Conservation (phyloP, 1,284 basidiomycete genomes). For the Leccinum ponderosum region DNA sequence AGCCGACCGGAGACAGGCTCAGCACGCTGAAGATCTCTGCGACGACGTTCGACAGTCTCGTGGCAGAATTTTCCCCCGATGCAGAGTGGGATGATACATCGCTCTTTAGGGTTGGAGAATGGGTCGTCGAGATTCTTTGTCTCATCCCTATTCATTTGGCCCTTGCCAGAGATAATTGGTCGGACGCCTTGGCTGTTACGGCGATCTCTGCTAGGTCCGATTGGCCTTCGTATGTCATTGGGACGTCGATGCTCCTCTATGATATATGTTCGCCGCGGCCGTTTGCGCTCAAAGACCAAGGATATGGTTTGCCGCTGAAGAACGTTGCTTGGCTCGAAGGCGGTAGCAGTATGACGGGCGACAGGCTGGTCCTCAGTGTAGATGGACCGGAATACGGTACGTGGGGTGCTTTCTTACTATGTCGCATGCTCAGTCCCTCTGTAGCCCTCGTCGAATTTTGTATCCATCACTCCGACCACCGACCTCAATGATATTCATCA, state of each 20-base stretch:
- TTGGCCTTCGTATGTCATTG: conserved; percentile 91
- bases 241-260: conserved; percentile 92
- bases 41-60: conserved; percentile 19
- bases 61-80: conserved; percentile 5
- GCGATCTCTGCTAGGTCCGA: conserved; percentile 84
- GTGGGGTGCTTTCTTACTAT: conserved; percentile 24
- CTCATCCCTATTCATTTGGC: conserved; percentile 66
- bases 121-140: conserved; percentile 61
- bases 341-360: conserved; percentile 78
- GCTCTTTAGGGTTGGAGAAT: conserved; percentile 50
- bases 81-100: conserved; percentile 33
- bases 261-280: conserved; percentile 87
- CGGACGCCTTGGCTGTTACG: conserved; percentile 67
- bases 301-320: conserved; percentile 92
- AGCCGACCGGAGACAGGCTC: conserved; percentile 49
- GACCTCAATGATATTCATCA: conserved; percentile 91
- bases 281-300: conserved; percentile 94
- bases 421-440: conserved; percentile 7
- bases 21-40: conserved; percentile 36
- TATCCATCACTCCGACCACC: conserved; percentile 88
- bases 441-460: conserved; percentile 86
- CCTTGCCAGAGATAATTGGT: conserved; percentile 52
- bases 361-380: conserved; percentile 85
- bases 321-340: conserved; percentile 91
- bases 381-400: conserved; percentile 85